Percentiles rank a stretch among this genome's conserved stretches.
These are phyloP conservation scores for Anisodus acutangulus DNA, from an alignment of 257 asterid species.

Conservation along the genomic window DNA sequence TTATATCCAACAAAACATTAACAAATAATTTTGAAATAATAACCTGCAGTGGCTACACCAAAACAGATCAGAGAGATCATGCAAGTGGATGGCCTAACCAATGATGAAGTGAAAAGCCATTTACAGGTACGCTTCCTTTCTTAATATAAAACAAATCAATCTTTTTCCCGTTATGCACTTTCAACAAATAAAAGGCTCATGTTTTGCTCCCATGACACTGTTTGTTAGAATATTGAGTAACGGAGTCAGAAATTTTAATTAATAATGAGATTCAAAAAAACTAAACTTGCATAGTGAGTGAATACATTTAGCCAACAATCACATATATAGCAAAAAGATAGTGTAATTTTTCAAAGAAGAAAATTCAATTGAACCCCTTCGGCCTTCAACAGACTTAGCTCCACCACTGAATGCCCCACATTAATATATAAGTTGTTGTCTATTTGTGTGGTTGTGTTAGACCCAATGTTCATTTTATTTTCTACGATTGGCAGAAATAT, in stretches of 20 bases:
- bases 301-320: neutral
- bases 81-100: slow-evolving; percentile 48
- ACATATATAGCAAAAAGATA: neutral
- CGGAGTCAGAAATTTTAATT: neutral
- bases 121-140: slow-evolving; percentile 39
- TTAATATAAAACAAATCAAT: neutral
- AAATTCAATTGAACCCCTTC: neutral
- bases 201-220: neutral
- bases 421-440: neutral
- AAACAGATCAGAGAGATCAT: slow-evolving; percentile 51
- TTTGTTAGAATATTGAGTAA: neutral
- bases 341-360: neutral
- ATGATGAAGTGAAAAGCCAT: slow-evolving; percentile 55
- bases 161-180: neutral
- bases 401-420: no score
- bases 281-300: no score
- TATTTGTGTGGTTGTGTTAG: neutral
- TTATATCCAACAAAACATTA: neutral
- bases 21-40: neutral
- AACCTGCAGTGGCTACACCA: slow-evolving; percentile 46
- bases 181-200: neutral
- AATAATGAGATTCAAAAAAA: neutral
- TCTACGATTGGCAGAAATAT: slow-evolving; percentile 50
- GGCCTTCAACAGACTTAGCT: neutral
- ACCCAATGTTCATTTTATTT: neutral